Evolutionary conservation across 352 stramenopile genomes (phyloP), one percentile per base, ranked within the genome.

Genomic region (Phytophthora sojae): DNA sequence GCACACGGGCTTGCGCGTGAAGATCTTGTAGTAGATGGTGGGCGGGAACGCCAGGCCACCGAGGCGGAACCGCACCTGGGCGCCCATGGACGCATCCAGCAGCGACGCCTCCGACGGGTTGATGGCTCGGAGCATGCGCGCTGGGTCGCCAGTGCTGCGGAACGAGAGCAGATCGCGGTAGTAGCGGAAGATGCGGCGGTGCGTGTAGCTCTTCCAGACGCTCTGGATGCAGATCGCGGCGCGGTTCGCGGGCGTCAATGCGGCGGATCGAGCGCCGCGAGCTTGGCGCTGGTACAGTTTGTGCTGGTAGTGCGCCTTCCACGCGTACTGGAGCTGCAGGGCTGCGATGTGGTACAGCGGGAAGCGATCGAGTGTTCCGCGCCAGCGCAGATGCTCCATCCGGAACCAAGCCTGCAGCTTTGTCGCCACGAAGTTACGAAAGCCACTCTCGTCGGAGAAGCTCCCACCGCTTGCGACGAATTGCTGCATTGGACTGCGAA

Each of bases 21-120:
- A 97, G 67, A 98, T 93, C 77, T 98, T 98, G 85, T 98, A 98
- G 85, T 98, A 98, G 55, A 98, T 97, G 17, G 87, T 94, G n/a
- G 93, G 93, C 7, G 93, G 93, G 73, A 98, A 98, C 4, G 76
- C 80, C 50, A 89, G 63, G 0, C 93, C 93, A 2, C 93, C 93
- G 37, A 98, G 83, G 2, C 93, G 86, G 63, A 98, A 97, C 1
- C 91, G 89, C 26, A 98, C 85, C 54, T 90, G 80, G 0, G 87
- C 87, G 0, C 84, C 81, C 75, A 95, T 93, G n/a, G 92, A 86
- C 12, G 81, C 80, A 62, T 97, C 92, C 30, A 97, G 64, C 14
- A 97, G 63, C 23, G 64, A 71, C 0, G 92, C 90, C 54, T 97
- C 92, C 0, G 67, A 66, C 15, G 92, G 92, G 62, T 97, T 97